Evolutionary conservation across 2,329 filamentous ascomycete species (phyloP).

Genomic region (Colletotrichum higginsianum): DNA sequence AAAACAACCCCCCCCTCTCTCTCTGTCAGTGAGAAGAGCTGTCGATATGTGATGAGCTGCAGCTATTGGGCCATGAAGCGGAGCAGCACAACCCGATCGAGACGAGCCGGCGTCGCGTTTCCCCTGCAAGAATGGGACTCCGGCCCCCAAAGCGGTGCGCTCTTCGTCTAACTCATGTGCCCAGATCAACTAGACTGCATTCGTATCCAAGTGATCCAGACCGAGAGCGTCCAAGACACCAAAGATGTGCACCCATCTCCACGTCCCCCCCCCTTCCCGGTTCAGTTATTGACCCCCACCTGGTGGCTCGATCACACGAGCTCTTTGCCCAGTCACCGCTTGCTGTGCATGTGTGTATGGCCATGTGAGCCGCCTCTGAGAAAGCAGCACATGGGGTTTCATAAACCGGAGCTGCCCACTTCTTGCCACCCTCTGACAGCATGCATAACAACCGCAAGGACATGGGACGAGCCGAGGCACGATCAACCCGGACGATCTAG

Average conservation of each 20-base stretch:
- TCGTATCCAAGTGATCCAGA: background rate
- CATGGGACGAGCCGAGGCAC: slow-evolving; percentile 9
- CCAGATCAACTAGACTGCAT: background rate
- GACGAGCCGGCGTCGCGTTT: background rate
- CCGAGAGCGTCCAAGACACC: background rate
- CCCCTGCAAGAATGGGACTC: background rate
- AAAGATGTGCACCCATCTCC: background rate
- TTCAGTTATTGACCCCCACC: background rate
- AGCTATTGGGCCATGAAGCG: background rate
- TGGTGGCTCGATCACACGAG: background rate
- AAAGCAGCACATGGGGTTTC: background rate
- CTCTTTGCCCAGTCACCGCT: background rate
- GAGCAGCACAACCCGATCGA: background rate
- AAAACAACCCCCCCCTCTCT: background rate
- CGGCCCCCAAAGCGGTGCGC: background rate
- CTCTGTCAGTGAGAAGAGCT: background rate
- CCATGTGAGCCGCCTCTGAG: background rate
- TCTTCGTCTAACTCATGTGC: background rate
- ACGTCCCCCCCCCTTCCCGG: background rate
- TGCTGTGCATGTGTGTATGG: background rate
- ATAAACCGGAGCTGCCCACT: background rate
- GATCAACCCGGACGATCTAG: background rate
- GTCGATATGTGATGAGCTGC: background rate
- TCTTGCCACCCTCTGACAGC: background rate
- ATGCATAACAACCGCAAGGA: too few relatives aligned